These are phyloP conservation scores for Sclerotinia subarctica DNA, from an alignment of 2,329 filamentous ascomycete genomes.

Conservation along the genomic window DNA sequence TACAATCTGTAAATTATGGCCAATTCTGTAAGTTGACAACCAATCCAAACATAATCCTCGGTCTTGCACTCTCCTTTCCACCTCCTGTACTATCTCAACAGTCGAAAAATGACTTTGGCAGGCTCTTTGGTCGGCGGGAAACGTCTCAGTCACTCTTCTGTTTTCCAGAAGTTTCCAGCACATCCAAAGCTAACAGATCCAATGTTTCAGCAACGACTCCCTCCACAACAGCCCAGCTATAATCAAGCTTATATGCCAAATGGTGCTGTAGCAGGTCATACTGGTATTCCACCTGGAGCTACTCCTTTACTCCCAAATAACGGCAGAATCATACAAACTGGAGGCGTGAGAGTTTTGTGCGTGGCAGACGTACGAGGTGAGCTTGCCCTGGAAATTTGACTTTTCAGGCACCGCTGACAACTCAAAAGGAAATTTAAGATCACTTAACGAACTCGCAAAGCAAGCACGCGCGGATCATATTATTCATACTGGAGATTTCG, in stretches of 20 bases:
- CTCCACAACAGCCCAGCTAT: conserved; percentile 38
- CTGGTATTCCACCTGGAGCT: conserved; percentile 54
- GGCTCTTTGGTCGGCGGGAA: not conserved
- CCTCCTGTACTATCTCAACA: not conserved
- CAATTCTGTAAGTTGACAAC: conserved; percentile 18
- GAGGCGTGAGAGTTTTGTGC: conserved; percentile 64
- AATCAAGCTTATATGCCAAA: conserved; percentile 56
- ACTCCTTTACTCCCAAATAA: conserved; percentile 65
- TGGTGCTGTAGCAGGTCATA: conserved; percentile 49
- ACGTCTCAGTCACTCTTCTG: not conserved
- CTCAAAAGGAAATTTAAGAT: conserved; percentile 79
- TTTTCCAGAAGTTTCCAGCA: conserved; percentile 8
- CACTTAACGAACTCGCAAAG: conserved; percentile 93
- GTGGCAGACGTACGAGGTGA: conserved; percentile 71
- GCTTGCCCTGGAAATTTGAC: conserved; percentile 27
- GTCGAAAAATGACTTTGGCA: not conserved
- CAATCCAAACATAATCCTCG: not conserved
- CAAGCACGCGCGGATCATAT: conserved; percentile 95
- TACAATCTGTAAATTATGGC: conserved; percentile 19
- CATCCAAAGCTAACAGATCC: conserved; percentile 28
- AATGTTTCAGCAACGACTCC: conserved; percentile 38
- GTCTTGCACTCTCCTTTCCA: not conserved
- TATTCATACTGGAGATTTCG: conserved; percentile 97
- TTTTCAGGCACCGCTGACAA: conserved; percentile 30
- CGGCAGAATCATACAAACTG: conserved; percentile 62